Evolutionary conservation across 805 yeast species (phyloP), one percentile per base, ranked within the genome.

Genomic region (Kockiozyma suomiensis): DNA sequence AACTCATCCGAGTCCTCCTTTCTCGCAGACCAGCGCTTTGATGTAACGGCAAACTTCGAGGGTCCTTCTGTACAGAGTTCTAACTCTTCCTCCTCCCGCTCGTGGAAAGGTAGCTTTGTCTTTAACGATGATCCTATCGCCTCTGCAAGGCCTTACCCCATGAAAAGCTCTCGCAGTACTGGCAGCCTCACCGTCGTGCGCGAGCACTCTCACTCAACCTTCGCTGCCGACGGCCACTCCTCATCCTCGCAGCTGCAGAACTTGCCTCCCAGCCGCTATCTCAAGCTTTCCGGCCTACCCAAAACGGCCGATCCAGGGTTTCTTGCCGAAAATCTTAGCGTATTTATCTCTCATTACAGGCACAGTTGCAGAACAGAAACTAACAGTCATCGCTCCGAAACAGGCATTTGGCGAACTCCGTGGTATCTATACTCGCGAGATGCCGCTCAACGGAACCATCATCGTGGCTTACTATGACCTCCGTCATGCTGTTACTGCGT

Each of bases 381-480:
- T 10, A 2, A 13, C 13, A 3, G 17, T n/a, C 19, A 5, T 10
- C 19, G 17, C 17, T n/a, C 19, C 25, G 47, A n/a, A 55, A 53
- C 25, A 61, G 62, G 43, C 60, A 5, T 61, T 62, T 43, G 69
- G 69, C 33, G 70, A 67, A 26, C 58, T 67, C 48, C 58, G 66
- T 35, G 68, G 70, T n/a, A 54, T 67, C 40, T 65, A 65, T 49
- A 54, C 67, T 4, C 58, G 67, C 32, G 70, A 67, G 32, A 32
- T 67, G 13, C 35, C 64, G 3, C 50, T 56, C 17, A 63, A 66
- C 46, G 70, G 70, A 13, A 48, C 64, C 26, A 49, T 60, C 56
- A 61, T 68, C 17, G 65, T 68, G 17, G 67, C 63, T 12, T 68
- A 49, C 57, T 66, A 55, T 35, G 70, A 68, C 48, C 50, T 68